Conservation (phyloP, 148 eudicot species). For the Dianthus caryophyllus region DNA sequence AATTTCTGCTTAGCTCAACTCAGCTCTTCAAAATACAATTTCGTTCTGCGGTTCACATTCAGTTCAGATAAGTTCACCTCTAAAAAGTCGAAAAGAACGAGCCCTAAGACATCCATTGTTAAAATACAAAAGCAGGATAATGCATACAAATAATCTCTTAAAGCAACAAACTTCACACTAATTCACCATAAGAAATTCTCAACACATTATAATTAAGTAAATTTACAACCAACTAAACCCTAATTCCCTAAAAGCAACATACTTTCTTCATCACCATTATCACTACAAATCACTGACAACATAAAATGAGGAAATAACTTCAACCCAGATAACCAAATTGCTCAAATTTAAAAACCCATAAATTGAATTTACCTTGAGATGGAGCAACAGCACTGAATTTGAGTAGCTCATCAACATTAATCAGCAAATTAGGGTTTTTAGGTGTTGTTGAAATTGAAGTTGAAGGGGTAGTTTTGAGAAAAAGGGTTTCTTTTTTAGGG, state of each 20-base stretch:
- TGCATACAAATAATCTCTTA: background rate
- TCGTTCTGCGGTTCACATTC: no score
- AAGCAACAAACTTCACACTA: background rate
- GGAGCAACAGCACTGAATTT: constrained; percentile 27
- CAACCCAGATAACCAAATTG: constrained; percentile 6
- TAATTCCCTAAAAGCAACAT: background rate
- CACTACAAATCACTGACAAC: background rate
- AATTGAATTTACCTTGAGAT: constrained; percentile 33
- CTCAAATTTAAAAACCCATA: background rate
- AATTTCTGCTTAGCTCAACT: no score
- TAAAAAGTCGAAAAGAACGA: no score
- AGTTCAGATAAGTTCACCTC: no score
- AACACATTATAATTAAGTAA: background rate
- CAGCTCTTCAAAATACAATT: no score
- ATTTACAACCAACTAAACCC: no score
- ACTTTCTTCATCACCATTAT: background rate
- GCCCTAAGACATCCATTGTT: no score
- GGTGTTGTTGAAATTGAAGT: constrained; percentile 15
- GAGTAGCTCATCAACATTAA: constrained; percentile 52
- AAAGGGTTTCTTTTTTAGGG: constrained; percentile 19
- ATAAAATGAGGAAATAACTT: background rate
- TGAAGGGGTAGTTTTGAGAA: constrained; percentile 17
- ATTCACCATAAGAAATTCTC: background rate
- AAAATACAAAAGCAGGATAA: background rate
- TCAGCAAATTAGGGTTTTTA: constrained; percentile 20